Evolutionary conservation across 208 protist species (phyloP).

Genomic region (Lotmaria passim): DNA sequence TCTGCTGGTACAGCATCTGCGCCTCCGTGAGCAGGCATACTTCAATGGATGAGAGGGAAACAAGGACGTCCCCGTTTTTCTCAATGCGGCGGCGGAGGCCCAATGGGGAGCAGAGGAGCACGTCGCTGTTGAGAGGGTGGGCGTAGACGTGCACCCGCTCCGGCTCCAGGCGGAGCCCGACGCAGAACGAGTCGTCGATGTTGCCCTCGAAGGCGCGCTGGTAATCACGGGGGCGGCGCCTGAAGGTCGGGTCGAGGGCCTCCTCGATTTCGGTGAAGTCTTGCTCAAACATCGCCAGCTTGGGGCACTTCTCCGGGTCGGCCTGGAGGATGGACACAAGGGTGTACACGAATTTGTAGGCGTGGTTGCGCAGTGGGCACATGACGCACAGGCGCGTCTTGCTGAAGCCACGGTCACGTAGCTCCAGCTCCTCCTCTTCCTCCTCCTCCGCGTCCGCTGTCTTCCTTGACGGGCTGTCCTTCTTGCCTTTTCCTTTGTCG

Average conservation of each 20-base stretch:
- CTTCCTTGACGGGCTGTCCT: neutral
- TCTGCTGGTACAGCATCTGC: slow-evolving; percentile 97
- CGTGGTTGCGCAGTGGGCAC: slow-evolving; percentile 93
- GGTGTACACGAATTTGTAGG: slow-evolving; percentile 87
- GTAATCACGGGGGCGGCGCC: slow-evolving; percentile 88
- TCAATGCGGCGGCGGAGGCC: slow-evolving; percentile 85
- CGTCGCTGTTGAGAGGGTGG: slow-evolving; percentile 92
- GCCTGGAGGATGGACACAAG: slow-evolving; percentile 78
- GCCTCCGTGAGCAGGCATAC: slow-evolving; percentile 93
- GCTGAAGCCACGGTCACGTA: slow-evolving; percentile 95
- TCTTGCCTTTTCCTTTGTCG: slow-evolving; percentile 9
- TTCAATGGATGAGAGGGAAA: slow-evolving; percentile 94
- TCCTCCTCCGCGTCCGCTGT: slow-evolving; percentile 30
- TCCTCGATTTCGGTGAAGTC: slow-evolving; percentile 92
- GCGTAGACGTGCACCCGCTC: slow-evolving; percentile 86
- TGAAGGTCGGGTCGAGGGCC: slow-evolving; percentile 84
- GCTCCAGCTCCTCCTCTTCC: slow-evolving; percentile 67
- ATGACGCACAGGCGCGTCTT: slow-evolving; percentile 93
- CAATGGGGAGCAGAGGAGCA: slow-evolving; percentile 96
- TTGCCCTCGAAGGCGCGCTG: slow-evolving; percentile 95
- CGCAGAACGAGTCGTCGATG: slow-evolving; percentile 96
- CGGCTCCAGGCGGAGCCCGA: slow-evolving; percentile 87
- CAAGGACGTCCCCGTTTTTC: slow-evolving; percentile 73
- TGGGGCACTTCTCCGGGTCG: slow-evolving; percentile 65
- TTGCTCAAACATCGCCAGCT: slow-evolving; percentile 79